Evolutionary conservation across 495 filamentous ascomycete species (phyloP), one percentile per base, ranked within the genome.

Genomic region (Podospora anserina): DNA sequence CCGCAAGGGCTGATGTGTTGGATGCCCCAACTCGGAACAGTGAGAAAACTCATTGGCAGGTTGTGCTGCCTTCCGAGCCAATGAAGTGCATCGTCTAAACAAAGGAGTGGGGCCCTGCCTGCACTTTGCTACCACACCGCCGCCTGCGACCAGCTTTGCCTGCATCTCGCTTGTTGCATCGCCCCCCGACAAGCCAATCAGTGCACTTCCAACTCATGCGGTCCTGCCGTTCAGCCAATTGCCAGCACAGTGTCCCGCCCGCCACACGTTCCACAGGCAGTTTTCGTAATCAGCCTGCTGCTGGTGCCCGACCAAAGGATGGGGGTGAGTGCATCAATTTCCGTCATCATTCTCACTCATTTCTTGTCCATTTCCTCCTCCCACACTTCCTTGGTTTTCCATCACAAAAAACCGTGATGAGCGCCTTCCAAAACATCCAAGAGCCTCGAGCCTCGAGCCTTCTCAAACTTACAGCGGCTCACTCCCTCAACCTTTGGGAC

Each of bases 181-280:
- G 60, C 60, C 60, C 60, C 60, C 3, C 4, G 4, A 23, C 61
- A 59, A 32, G 61, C 69, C 69, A 70, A 70, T 70, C 69, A 67
- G 54, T 53, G 55, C n/a, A 39, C 4, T 13, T 18, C 54, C 18
- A 23, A 32, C 34, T 66, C 60, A 70, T 67, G 64, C 61, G 28
- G 32, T 59, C 3, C n/a, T 55, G 27, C 54, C 19, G 26, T 27
- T 30, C 18, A 32, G 11, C 69, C 69, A 70, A 70, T 67, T 19
- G 63, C 4, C 0, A 1, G 30, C 0, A 16, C 20, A 30, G 15
- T 64, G 27, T 44, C 39, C 58, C 64, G 61, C 53, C 68, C n/a
- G 65, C 19, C n/a, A 30, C 32, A 49, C 64, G 27, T 23, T 56
- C 27, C n/a, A 32, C 30, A 44, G 20, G 61, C 53, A 65, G 28